Conservation (phyloP, 768 basidiomycete genomes). For the Russula brevipes region DNA sequence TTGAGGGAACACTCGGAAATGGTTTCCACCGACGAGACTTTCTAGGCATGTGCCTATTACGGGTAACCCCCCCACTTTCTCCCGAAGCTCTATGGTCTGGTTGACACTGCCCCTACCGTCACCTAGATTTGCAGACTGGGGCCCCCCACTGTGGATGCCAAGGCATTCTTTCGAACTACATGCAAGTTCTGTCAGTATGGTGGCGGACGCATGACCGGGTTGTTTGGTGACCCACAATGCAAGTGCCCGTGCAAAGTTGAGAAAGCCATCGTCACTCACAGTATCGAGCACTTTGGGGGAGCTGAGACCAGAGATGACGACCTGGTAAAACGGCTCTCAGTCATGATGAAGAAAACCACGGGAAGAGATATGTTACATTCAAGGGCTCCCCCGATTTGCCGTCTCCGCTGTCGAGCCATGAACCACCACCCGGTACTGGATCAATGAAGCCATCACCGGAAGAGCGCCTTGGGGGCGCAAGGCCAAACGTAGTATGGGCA, state of each 20-base stretch:
- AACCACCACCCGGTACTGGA: conserved; percentile 38
- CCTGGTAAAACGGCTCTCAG: conserved; percentile 29
- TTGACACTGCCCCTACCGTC: conserved; percentile 45
- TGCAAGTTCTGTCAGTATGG: conserved; percentile 29
- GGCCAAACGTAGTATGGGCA: conserved; percentile 6
- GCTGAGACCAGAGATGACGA: conserved; percentile 63
- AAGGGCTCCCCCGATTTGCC: conserved; percentile 41
- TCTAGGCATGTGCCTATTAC: conserved; percentile 39
- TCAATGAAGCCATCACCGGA: conserved; percentile 32
- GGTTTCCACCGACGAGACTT: conserved; percentile 43
- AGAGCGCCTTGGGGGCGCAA: background rate
- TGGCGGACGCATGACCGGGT: background rate
- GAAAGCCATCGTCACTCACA: conserved; percentile 44
- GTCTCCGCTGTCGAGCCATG: conserved; percentile 39
- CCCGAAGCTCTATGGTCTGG: conserved; percentile 42
- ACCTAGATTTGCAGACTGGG: conserved; percentile 43
- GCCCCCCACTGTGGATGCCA: conserved; percentile 34
- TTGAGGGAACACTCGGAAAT: conserved; percentile 52
- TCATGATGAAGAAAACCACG: background rate
- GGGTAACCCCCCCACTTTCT: conserved; percentile 38
- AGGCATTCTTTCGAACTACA: conserved; percentile 41
- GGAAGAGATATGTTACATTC: conserved; percentile 33
- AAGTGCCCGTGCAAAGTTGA: conserved; percentile 57
- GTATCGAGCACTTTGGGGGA: conserved; percentile 44
- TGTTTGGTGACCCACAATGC: conserved; percentile 46